Conservation (phyloP, 192 early-diverging fungal genomes). For the Backusella australiensis region DNA sequence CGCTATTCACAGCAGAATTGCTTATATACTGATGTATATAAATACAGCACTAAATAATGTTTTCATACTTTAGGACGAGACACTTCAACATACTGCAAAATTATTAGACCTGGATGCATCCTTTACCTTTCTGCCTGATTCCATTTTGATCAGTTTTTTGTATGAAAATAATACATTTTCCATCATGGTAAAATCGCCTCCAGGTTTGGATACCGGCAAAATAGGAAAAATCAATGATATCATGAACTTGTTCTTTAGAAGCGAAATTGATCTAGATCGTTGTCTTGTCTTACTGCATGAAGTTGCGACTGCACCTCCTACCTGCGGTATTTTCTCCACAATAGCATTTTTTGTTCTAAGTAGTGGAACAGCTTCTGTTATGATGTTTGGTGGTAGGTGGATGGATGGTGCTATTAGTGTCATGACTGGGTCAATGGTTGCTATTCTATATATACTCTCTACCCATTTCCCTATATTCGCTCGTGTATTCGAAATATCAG, state of each 20-base stretch:
- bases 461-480: constrained; percentile 58
- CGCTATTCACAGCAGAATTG: not conserved
- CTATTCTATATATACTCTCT: constrained; percentile 56
- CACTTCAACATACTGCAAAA: constrained; percentile 43
- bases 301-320: constrained; percentile 55
- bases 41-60: not conserved
- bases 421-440: constrained; percentile 57
- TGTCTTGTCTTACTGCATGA: constrained; percentile 52
- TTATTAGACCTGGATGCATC: constrained; percentile 59
- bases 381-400: constrained; percentile 65
- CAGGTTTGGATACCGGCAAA: constrained; percentile 72
- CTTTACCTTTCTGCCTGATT: constrained; percentile 65
- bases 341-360: constrained; percentile 44
- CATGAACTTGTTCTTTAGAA: constrained; percentile 51
- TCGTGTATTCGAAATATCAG: constrained; percentile 59
- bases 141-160: constrained; percentile 70
- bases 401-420: constrained; percentile 46
- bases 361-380: constrained; percentile 54
- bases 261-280: constrained; percentile 48
- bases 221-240: constrained; percentile 59
- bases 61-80: constrained; percentile 33
- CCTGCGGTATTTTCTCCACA: constrained; percentile 54
- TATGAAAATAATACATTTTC: constrained; percentile 65
- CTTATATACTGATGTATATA: not conserved
- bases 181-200: constrained; percentile 54